These are phyloP conservation scores for Notholithocarpus densiflorus DNA, from an alignment of 306 rosid genomes.

Conservation along the genomic window DNA sequence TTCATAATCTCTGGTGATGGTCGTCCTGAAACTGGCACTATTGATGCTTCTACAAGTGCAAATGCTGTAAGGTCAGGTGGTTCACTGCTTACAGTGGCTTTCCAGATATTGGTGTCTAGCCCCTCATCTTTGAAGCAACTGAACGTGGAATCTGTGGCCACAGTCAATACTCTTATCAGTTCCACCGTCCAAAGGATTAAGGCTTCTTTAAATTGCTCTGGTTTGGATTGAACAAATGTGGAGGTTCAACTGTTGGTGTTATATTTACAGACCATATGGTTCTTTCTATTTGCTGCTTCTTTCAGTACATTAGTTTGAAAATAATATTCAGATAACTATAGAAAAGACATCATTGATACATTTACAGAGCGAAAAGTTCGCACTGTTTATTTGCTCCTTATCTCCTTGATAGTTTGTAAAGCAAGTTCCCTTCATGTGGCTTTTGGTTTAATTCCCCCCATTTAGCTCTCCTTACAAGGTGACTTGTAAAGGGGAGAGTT, in stretches of 20 bases:
- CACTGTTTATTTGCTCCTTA: too few relatives aligned
- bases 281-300: neutral
- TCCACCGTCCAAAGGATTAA: conserved; percentile 47
- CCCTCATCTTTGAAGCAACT: neutral
- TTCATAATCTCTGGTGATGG: conserved; percentile 49
- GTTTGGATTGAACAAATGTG: conserved; percentile 13
- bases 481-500: too few relatives aligned
- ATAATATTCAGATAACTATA: neutral
- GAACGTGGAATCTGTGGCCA: conserved; percentile 33
- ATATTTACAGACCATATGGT: neutral
- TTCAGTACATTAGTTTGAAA: neutral
- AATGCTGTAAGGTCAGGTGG: conserved; percentile 22
- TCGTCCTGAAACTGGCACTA: neutral
- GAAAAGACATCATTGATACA: neutral
- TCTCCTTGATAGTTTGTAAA: too few relatives aligned
- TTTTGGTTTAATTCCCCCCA: too few relatives aligned
- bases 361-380: neutral
- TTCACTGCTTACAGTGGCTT: conserved; percentile 50
- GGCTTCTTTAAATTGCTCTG: conserved; percentile 35
- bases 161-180: conserved; percentile 35
- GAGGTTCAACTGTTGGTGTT: neutral
- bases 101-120: conserved; percentile 38
- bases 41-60: neutral
- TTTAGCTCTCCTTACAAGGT: too few relatives aligned
- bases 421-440: too few relatives aligned